These are phyloP conservation scores for Verticillium nubilum DNA, from an alignment of 2,329 filamentous ascomycete genomes.

Conservation along the genomic window DNA sequence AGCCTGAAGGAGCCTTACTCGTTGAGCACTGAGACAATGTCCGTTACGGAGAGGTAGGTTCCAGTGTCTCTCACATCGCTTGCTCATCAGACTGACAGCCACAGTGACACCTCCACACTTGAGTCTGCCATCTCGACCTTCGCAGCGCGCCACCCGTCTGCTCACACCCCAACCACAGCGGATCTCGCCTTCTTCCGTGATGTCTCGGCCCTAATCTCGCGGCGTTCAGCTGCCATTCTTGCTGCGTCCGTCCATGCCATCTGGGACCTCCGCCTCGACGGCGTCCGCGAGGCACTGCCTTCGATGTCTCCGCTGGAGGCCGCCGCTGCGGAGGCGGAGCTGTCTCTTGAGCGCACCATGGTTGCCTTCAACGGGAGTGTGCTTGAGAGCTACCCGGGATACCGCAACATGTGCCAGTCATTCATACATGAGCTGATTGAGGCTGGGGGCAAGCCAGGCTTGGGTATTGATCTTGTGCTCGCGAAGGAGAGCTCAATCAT, in stretches of 20 bases:
- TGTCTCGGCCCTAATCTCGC: constrained; percentile 49
- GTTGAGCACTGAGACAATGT: constrained; percentile 55
- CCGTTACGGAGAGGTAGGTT: constrained; percentile 50
- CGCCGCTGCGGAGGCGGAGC: constrained; percentile 43
- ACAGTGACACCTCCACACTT: constrained; percentile 17
- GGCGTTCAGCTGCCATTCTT: constrained; percentile 53
- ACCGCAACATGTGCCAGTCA: constrained; percentile 54
- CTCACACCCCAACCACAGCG: constrained; percentile 28
- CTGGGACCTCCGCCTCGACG: constrained; percentile 50
- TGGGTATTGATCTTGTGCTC: constrained; percentile 56
- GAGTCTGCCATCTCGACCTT: constrained; percentile 42
- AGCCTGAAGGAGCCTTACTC: constrained; percentile 49
- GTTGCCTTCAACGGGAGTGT: constrained; percentile 79
- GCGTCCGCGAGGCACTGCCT: constrained; percentile 30
- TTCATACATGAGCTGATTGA: constrained; percentile 57
- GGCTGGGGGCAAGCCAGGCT: constrained; percentile 18
- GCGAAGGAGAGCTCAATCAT: constrained; percentile 71
- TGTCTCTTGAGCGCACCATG: constrained; percentile 40
- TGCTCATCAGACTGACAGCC: not conserved
- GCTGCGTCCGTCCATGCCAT: constrained; percentile 54
- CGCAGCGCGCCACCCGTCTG: constrained; percentile 41
- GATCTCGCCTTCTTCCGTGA: constrained; percentile 49
- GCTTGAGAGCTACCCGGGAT: constrained; percentile 71
- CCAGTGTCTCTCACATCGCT: not conserved
- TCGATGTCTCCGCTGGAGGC: constrained; percentile 18